Percentiles rank a stretch among this genome's conserved stretches.
Evolutionary conservation across 1,139 yeast species (phyloP).

Genomic region (Yamadazyma jaroonii): DNA sequence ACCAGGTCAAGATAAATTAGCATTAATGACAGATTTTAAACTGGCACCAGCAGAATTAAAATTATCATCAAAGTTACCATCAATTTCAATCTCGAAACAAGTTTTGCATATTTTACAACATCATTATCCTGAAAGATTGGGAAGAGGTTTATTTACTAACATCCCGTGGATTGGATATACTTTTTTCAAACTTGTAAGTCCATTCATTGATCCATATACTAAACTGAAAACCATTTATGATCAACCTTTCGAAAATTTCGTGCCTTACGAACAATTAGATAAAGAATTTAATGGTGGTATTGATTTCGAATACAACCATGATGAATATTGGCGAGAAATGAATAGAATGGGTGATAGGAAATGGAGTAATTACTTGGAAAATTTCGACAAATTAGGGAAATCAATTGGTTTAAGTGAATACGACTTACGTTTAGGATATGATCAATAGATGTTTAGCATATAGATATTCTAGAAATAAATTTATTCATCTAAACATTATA

Average conservation of each 20-base stretch:
- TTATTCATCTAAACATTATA: background rate
- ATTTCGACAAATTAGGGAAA: conserved; percentile 67
- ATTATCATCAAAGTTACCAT: conserved; percentile 41
- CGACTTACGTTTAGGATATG: conserved; percentile 30
- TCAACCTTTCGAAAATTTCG: conserved; percentile 81
- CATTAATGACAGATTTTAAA: conserved; percentile 86
- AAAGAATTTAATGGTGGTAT: conserved; percentile 79
- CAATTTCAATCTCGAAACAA: conserved; percentile 57
- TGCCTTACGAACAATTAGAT: conserved; percentile 79
- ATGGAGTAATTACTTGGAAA: conserved; percentile 51
- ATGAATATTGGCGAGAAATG: conserved; percentile 76
- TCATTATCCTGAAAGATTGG: conserved; percentile 94
- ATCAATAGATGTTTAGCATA: conserved; percentile 1
- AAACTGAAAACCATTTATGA: conserved; percentile 88
- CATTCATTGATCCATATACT: conserved; percentile 93
- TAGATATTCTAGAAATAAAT: background rate
- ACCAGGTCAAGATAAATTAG: conserved; percentile 89
- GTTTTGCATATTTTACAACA: conserved; percentile 86
- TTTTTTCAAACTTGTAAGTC: conserved; percentile 83
- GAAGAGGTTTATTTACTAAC: conserved; percentile 84
- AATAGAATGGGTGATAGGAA: conserved; percentile 55
- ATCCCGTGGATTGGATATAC: conserved; percentile 94
- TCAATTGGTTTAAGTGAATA: conserved; percentile 68
- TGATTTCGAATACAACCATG: conserved; percentile 79
- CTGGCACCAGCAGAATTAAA: conserved; percentile 46